phyloP scores from a whole-genome alignment of 1,284 basidiomycete species.

The Exobasidium rhododendri region DNA sequence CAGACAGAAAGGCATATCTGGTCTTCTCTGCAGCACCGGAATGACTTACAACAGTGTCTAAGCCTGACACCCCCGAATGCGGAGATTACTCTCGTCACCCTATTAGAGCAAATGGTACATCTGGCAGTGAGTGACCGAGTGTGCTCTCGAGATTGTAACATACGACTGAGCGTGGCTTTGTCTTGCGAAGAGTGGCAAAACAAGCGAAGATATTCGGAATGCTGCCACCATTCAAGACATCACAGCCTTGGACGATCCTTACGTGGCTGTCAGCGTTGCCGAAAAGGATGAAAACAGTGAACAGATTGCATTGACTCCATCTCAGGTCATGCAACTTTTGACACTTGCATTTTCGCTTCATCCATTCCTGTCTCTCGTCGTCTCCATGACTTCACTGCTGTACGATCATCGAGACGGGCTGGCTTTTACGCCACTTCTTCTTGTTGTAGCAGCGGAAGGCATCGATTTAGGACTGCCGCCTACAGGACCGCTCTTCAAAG shows the following conservation, averaged over 20 bases:
- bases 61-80: neutral
- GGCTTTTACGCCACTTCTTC: neutral
- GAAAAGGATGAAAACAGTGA: neutral
- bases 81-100: neutral
- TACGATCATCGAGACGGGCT: conserved; percentile 2
- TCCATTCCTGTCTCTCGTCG: conserved; percentile 5
- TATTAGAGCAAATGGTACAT: neutral
- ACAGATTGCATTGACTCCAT: neutral
- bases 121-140: too few species aligned
- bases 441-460: neutral
- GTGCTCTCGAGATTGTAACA: too few species aligned
- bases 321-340: conserved; percentile 1
- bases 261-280: too few species aligned
- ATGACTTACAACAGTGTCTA: neutral
- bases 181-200: neutral
- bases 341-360: conserved; percentile 3
- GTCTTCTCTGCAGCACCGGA: neutral
- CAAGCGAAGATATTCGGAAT: too few species aligned
- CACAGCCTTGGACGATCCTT: too few species aligned
- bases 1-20: neutral
- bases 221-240: too few species aligned
- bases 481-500: neutral
- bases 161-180: too few species aligned
- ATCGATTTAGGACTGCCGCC: neutral
- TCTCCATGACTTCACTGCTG: conserved; percentile 7